phyloP scores from a whole-genome alignment of 2,329 filamentous ascomycete species.

The Huntiella savannae region DNA sequence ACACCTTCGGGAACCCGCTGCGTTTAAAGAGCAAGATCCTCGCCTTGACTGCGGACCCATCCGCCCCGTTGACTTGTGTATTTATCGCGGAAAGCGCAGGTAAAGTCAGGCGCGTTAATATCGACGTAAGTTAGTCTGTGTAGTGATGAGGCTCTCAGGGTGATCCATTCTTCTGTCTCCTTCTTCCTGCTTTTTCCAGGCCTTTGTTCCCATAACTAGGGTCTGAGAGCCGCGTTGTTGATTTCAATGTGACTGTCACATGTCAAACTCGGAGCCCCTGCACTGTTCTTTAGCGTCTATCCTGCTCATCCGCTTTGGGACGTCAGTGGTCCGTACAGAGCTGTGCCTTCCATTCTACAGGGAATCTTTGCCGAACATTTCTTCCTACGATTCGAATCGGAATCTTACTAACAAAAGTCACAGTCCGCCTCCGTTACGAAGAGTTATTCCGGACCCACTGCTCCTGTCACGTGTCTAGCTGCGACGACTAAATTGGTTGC shows the following conservation, averaged over 20 bases:
- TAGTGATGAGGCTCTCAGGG: no score
- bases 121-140: slow-evolving; percentile 39
- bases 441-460: slow-evolving; percentile 52
- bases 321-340: neutral
- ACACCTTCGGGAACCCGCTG: slow-evolving; percentile 68
- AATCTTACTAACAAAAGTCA: neutral
- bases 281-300: neutral
- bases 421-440: slow-evolving; percentile 10
- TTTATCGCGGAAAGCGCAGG: slow-evolving; percentile 82
- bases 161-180: no score
- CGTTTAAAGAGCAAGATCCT: slow-evolving; percentile 71
- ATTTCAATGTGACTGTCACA: neutral
- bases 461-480: slow-evolving; percentile 62
- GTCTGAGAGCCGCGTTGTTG: neutral
- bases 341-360: neutral
- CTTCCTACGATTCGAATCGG: neutral
- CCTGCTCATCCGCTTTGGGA: neutral
- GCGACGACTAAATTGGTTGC: slow-evolving; percentile 49
- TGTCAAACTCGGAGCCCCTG: neutral
- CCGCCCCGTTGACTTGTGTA: slow-evolving; percentile 35
- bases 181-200: neutral
- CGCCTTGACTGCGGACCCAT: slow-evolving; percentile 49
- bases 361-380: neutral
- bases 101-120: slow-evolving; percentile 49
- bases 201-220: neutral